phyloP scores from a whole-genome alignment of 192 early-diverging fungal genomes.

The Diversispora eburnea region DNA sequence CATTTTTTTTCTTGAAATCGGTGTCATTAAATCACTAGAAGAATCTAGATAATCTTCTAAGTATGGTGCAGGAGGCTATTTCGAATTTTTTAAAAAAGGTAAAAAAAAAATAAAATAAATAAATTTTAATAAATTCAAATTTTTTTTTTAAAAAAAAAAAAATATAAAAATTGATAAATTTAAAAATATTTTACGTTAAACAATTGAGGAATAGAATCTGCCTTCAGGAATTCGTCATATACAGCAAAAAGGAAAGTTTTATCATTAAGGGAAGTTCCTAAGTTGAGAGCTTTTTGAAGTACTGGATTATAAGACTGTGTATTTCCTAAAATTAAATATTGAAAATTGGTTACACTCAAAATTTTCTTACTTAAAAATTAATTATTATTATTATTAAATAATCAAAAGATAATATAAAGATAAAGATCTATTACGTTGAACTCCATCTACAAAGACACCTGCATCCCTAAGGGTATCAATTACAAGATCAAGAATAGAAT shows the following conservation, averaged over 20 bases:
- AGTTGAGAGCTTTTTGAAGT: conserved; percentile 21
- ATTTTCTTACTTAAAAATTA: neutral
- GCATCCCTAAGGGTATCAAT: conserved; percentile 17
- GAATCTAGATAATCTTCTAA: conserved; percentile 22
- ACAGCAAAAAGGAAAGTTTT: conserved; percentile 22
- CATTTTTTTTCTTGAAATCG: conserved; percentile 10
- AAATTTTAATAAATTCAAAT: neutral
- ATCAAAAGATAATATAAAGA: neutral
- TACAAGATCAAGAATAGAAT: conserved; percentile 2
- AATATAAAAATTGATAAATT: neutral
- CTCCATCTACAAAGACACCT: conserved; percentile 16
- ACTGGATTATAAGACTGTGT: neutral
- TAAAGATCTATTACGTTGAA: conserved; percentile 1
- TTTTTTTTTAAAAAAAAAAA: neutral
- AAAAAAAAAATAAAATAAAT: neutral
- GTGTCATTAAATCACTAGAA: neutral
- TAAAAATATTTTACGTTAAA: conserved; percentile 19
- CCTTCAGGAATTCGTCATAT: conserved; percentile 24
- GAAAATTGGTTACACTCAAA: neutral
- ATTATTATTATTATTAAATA: no score
- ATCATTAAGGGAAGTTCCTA: conserved; percentile 14
- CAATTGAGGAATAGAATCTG: conserved; percentile 13
- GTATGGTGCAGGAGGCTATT: conserved; percentile 19
- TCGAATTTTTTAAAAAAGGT: neutral
- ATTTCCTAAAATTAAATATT: neutral